These are phyloP conservation scores for Cinnamomum micranthum DNA, from an alignment of 164 flowering plant genomes.

Conservation along the genomic window DNA sequence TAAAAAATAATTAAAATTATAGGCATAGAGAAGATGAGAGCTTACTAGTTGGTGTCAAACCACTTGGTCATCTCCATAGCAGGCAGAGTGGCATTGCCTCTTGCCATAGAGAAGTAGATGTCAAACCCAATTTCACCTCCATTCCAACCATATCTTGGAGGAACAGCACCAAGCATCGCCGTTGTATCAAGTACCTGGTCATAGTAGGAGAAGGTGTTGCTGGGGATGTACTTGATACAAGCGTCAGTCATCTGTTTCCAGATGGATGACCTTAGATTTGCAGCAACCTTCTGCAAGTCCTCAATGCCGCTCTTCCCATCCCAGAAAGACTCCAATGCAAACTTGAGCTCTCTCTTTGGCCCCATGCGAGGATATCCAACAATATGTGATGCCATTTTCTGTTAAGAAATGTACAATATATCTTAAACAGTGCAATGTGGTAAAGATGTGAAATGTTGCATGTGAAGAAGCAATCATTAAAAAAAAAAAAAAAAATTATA, in stretches of 20 bases:
- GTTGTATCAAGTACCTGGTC: constrained; percentile 83
- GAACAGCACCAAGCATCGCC: constrained; percentile 39
- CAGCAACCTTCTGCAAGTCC: constrained; percentile 66
- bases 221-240: constrained; percentile 77
- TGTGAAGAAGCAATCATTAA: too few relatives aligned
- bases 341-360: constrained; percentile 88
- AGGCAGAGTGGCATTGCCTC: constrained; percentile 82
- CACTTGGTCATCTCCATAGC: constrained; percentile 98
- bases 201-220: constrained; percentile 82
- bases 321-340: constrained; percentile 88
- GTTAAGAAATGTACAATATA: constrained; percentile 5
- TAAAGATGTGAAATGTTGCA: neutral
- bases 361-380: constrained; percentile 93
- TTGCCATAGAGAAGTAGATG: constrained; percentile 85
- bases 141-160: constrained; percentile 63
- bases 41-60: constrained; percentile 97
- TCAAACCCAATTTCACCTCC: constrained; percentile 79
- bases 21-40: constrained; percentile 1
- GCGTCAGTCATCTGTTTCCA: constrained; percentile 83
- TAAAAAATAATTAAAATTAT: neutral
- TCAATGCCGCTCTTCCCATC: constrained; percentile 76
- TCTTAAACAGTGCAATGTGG: neutral
- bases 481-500: neutral
- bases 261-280: constrained; percentile 63
- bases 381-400: constrained; percentile 84